A percentile compares a stretch with the other conserved stretches of the same genome.
phyloP scores from a whole-genome alignment of 371 early-diverging fungal genomes.

The Circinella umbellata region DNA sequence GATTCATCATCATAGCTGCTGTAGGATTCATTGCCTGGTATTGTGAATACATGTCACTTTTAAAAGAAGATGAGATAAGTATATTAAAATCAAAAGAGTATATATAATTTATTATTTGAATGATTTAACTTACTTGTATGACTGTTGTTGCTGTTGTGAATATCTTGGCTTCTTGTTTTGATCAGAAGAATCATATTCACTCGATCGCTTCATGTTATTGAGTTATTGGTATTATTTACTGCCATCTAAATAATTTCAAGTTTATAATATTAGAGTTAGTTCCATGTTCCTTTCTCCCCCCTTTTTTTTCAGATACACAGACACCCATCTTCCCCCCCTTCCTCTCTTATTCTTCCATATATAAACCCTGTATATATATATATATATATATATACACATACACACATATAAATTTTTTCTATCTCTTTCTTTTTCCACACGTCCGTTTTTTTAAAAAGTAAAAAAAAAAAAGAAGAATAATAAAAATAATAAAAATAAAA shows the following conservation, averaged over 20 bases:
- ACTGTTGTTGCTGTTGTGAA: conserved; percentile 9
- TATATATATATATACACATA: too few relatives aligned
- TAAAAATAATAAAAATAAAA: too few relatives aligned
- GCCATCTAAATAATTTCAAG: neutral
- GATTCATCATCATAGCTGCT: conserved; percentile 25
- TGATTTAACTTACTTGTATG: conserved; percentile 22
- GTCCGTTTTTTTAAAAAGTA: too few relatives aligned
- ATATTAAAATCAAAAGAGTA: neutral
- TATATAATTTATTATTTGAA: neutral
- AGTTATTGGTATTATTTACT: neutral
- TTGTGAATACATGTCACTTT: conserved; percentile 27
- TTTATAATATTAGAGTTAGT: too few relatives aligned
- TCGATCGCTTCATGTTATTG: conserved; percentile 30
- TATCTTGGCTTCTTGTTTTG: conserved; percentile 32
- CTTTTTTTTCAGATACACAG: too few relatives aligned
- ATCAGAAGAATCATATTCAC: conserved; percentile 25
- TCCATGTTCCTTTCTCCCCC: too few relatives aligned
- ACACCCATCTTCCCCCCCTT: too few relatives aligned
- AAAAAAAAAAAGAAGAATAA: too few relatives aligned
- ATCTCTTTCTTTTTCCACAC: too few relatives aligned
- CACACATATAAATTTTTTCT: too few relatives aligned
- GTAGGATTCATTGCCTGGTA: conserved; percentile 25
- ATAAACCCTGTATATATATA: too few relatives aligned
- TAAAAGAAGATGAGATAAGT: neutral
- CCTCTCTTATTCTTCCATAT: too few relatives aligned